Base-by-base conservation (phyloP, 2,329 filamentous ascomycete species). In the Huntiella bhutanensis region DNA sequence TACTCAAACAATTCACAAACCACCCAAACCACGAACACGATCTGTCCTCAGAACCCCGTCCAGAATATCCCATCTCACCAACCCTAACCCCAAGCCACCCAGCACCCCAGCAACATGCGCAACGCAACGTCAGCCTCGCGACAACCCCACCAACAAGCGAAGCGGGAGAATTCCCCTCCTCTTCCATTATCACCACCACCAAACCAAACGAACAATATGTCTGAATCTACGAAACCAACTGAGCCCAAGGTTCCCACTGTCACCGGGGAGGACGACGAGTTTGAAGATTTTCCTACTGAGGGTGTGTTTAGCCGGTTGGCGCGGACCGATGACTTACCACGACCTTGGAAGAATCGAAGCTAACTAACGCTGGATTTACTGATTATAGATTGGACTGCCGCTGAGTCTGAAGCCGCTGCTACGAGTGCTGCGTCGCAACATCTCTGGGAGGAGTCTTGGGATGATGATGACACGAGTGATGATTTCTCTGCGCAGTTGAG, bases 391-490 rank as follows among this genome's bases (percentile, higher is more conserved):
- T 98, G 91, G 91, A 71, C 79, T 45, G 79, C 86, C 62, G 85
- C 94, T 59, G 87, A 94, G 59, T 84, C 84, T 51, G 85, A 95
- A 60, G 80, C 79, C 47, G 82, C 81, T 48, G 70, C 73, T 57
- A 76, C 70, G 51, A 75, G 68, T 55, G 79, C 78, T 57, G 75
- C 78, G 50, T 70, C 68, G 53, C 66, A 73, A 61, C 87, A 96
- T 66, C 69, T 98, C 46, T 98, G 91, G 91, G 91, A 98, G 65
- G 91, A 98, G 71, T 95, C 86, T 70, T 98, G 91, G 91, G 91
- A 98, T 59, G 91, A 98, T 58, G 88, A 96, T 61, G 91, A 96
- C 64, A 91, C 85, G 54, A 91, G 74, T 57, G 91, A 98, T 60
- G 91, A 98, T 58, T 98, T 98, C 62, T 91, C 86, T 10, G 75